Evolutionary conservation across 352 stramenopile genomes (phyloP).

Genomic region (Pythium rhizo-oryzae): DNA sequence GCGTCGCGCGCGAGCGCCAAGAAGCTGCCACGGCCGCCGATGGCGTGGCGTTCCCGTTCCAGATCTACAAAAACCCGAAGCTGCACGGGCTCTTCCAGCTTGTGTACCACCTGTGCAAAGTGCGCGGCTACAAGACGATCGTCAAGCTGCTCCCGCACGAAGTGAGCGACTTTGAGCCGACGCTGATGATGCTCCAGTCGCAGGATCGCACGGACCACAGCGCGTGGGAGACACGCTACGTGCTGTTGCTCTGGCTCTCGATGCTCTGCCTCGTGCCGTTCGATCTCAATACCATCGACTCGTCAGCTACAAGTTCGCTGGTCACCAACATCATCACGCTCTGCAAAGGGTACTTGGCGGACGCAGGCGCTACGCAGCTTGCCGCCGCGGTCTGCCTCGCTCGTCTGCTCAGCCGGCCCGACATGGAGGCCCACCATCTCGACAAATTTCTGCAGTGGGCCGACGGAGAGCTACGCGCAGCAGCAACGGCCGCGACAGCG

Average conservation of each 20-base stretch:
- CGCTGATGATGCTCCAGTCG: slow-evolving; percentile 86
- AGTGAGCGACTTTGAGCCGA: slow-evolving; percentile 95
- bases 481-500: slow-evolving; percentile 27
- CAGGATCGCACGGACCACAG: slow-evolving; percentile 85
- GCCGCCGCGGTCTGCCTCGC: slow-evolving; percentile 95
- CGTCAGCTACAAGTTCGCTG: slow-evolving; percentile 63
- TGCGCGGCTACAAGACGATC: slow-evolving; percentile 96
- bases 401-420: slow-evolving; percentile 93
- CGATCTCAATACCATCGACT: slow-evolving; percentile 96
- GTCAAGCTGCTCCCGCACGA: slow-evolving; percentile 96
- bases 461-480: slow-evolving; percentile 53
- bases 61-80: slow-evolving; percentile 70
- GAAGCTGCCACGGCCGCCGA: background rate
- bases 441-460: slow-evolving; percentile 92
- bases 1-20: slow-evolving; percentile 36
- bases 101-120: slow-evolving; percentile 97
- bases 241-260: slow-evolving; percentile 97
- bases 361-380: slow-evolving; percentile 88
- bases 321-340: slow-evolving; percentile 81
- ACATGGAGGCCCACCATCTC: slow-evolving; percentile 93
- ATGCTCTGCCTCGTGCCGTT: slow-evolving; percentile 99
- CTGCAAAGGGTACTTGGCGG: slow-evolving; percentile 86
- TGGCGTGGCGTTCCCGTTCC: slow-evolving; percentile 64
- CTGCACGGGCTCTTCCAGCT: slow-evolving; percentile 90
- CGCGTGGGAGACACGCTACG: slow-evolving; percentile 77